Conservation (phyloP, 2,329 filamentous ascomycete species). For the Aspergillus oerlinghausenensis region DNA sequence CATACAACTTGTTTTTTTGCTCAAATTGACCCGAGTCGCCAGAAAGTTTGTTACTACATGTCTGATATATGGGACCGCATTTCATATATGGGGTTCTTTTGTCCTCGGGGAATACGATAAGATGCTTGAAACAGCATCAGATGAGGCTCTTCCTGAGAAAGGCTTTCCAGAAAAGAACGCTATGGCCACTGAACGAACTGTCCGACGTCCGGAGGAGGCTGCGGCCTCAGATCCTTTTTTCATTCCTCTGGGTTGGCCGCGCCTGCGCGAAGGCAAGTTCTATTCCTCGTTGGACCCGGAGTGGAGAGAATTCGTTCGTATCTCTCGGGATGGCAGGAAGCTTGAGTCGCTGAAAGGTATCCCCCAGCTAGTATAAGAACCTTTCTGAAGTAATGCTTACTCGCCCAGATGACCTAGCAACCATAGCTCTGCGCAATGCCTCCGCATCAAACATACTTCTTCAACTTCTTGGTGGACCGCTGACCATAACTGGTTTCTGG, state of each 20-base stretch:
- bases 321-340: conserved; percentile 52
- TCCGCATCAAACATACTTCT: conserved; percentile 43
- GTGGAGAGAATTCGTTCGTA: conserved; percentile 56
- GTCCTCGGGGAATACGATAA: conserved; percentile 28
- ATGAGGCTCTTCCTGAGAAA: conserved; percentile 5
- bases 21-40: not conserved
- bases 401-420: conserved; percentile 44
- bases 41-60: conserved; percentile 28
- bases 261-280: conserved; percentile 23
- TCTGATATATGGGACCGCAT: conserved; percentile 29
- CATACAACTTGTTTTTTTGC: not conserved
- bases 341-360: conserved; percentile 46
- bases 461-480: conserved; percentile 44
- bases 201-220: conserved; percentile 8
- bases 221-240: conserved; percentile 50
- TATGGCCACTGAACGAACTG: not conserved
- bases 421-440: conserved; percentile 41
- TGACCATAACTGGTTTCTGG: conserved; percentile 53
- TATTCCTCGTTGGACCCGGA: conserved; percentile 52
- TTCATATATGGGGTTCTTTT: conserved; percentile 31
- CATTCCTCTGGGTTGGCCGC: conserved; percentile 57
- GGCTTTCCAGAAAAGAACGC: not conserved
- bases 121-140: conserved; percentile 14
- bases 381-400: conserved; percentile 7
- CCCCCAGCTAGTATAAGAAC: conserved; percentile 12